A percentile compares a stretch with the other conserved stretches of the same genome.
Conservation (phyloP, 306 rosid genomes). For the Medicago truncatula region MtrunA17r5.0-ANR NC_053046.1:26128501-26129000, state of each 20-base stretch:
- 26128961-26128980: no score
- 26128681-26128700: background rate
- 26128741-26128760: background rate
- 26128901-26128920: no score
- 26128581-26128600: background rate
- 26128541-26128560: no score
- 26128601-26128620: conserved; percentile 19
- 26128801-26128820: background rate
- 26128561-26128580: background rate
- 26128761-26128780: background rate
- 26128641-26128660: conserved; percentile 66
- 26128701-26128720: conserved; percentile 4
- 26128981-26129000: no score
- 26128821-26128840: conserved; percentile 5
- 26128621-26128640: conserved; percentile 35
- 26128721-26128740: conserved; percentile 14
- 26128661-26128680: conserved; percentile 22
- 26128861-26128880: no score
- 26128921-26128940: no score
- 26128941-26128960: no score
- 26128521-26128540: no score
- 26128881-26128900: no score
- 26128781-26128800: background rate
- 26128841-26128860: background rate
- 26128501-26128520: no score